These are phyloP conservation scores for Haberlea rhodopensis DNA, from an alignment of 257 asterid genomes.

Conservation along the genomic window DNA sequence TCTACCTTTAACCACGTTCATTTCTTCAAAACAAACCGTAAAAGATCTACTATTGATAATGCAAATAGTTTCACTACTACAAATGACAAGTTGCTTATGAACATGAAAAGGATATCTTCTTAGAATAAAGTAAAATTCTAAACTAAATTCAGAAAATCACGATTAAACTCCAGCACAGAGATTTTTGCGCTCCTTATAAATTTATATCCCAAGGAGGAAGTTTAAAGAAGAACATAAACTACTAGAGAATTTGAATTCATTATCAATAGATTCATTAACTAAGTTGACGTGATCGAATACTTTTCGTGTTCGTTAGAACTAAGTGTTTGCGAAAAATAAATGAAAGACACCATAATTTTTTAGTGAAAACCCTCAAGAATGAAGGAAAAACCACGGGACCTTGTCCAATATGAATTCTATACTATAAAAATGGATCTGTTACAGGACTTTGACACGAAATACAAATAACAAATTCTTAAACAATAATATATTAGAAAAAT, in stretches of 20 bases:
- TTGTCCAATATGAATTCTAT: too few species aligned
- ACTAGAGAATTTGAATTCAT: background rate
- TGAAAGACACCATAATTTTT: too few species aligned
- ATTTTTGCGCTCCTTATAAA: constrained; percentile 2
- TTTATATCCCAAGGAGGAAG: background rate
- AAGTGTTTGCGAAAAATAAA: too few species aligned
- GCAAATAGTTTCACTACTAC: background rate
- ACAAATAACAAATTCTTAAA: too few species aligned
- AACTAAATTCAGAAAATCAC: background rate
- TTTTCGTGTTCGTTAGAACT: background rate
- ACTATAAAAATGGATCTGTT: too few species aligned
- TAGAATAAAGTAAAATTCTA: constrained; percentile 5
- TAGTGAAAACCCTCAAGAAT: too few species aligned
- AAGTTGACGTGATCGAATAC: too few species aligned
- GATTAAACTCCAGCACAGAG: background rate
- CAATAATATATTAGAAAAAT: too few species aligned
- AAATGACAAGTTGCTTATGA: background rate
- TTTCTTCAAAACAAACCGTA: background rate
- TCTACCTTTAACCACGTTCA: background rate
- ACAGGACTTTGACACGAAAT: too few species aligned
- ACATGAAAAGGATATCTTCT: constrained; percentile 7
- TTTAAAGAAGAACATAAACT: constrained; percentile 3
- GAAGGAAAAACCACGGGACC: too few species aligned
- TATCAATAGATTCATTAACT: background rate
- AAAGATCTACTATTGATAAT: background rate